Percentiles rank a stretch among this genome's conserved stretches.
Evolutionary conservation across 2,329 filamentous ascomycete species (phyloP).

Genomic region (Penicillium sp.): DNA sequence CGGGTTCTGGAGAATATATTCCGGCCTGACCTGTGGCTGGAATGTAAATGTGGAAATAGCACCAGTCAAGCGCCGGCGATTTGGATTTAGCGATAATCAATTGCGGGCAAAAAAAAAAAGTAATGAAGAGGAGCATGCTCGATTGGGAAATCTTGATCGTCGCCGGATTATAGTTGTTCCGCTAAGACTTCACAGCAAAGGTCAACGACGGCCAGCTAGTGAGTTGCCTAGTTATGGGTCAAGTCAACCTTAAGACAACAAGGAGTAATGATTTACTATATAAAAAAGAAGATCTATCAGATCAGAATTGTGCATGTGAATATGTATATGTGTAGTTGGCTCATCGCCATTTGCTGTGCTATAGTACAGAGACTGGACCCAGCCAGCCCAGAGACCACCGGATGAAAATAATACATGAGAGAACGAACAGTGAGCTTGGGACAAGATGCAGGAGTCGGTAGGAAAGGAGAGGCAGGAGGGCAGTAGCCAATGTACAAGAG

Average conservation of each 20-base stretch:
- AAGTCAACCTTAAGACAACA: neutral
- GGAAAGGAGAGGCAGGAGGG: conserved; percentile 16
- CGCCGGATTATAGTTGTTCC: conserved; percentile 29
- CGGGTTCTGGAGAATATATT: neutral
- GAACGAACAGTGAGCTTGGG: conserved; percentile 8
- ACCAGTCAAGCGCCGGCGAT: neutral
- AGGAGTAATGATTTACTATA: neutral
- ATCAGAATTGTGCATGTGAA: conserved; percentile 13
- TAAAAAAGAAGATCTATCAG: neutral
- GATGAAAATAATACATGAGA: conserved; percentile 18
- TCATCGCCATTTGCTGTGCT: conserved; percentile 17
- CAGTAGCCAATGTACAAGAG: conserved; percentile 25
- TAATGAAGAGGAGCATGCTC: conserved; percentile 16
- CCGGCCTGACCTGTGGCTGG: neutral
- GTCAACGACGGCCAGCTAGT: neutral
- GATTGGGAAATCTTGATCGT: conserved; percentile 32
- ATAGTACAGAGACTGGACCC: conserved; percentile 34
- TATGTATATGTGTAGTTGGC: conserved; percentile 26
- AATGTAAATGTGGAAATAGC: neutral
- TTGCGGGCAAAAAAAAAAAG: conserved; percentile 11
- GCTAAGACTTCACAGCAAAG: neutral
- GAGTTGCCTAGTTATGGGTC: neutral
- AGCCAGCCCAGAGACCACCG: conserved; percentile 18
- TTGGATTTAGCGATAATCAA: conserved; percentile 1
- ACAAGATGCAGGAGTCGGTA: conserved; percentile 8